phyloP scores from a whole-genome alignment of 257 asterid species.

The Asclepias syriaca region DNA sequence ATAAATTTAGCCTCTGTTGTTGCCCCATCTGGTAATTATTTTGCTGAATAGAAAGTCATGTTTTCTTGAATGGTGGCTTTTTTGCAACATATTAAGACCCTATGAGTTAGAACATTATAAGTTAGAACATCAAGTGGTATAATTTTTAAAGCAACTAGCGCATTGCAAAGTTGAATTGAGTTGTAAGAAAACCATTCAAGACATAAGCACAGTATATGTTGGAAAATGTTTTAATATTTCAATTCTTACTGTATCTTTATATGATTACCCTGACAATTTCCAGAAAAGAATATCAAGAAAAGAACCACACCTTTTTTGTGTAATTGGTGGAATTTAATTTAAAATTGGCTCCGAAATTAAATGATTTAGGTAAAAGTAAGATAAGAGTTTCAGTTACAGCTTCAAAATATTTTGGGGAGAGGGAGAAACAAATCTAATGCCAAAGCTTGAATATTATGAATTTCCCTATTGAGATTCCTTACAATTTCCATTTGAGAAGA shows the following conservation, averaged over 20 bases:
- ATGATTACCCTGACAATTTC: not conserved
- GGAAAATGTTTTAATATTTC: too few relatives aligned
- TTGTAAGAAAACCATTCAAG: not conserved
- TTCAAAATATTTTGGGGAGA: not conserved
- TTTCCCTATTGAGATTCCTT: too few relatives aligned
- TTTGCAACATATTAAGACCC: not conserved
- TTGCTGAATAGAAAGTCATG: too few relatives aligned
- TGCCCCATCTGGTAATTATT: too few relatives aligned
- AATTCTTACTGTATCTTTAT: too few relatives aligned
- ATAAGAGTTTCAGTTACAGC: not conserved
- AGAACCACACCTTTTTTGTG: too few relatives aligned
- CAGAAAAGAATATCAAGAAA: not conserved
- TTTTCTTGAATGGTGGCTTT: not conserved
- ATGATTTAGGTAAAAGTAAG: not conserved
- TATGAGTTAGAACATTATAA: not conserved
- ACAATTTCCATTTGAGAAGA: not conserved
- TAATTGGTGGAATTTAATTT: not conserved
- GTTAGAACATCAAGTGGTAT: not conserved
- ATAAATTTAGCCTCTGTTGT: too few relatives aligned
- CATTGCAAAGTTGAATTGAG: not conserved
- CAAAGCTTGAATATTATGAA: not conserved
- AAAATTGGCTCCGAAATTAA: not conserved
- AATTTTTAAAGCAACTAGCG: not conserved
- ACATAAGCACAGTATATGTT: too few relatives aligned
- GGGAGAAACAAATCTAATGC: not conserved